These are phyloP conservation scores for Cladosporium velox DNA, from an alignment of 2,329 filamentous ascomycete species.

Conservation along the genomic window DNA sequence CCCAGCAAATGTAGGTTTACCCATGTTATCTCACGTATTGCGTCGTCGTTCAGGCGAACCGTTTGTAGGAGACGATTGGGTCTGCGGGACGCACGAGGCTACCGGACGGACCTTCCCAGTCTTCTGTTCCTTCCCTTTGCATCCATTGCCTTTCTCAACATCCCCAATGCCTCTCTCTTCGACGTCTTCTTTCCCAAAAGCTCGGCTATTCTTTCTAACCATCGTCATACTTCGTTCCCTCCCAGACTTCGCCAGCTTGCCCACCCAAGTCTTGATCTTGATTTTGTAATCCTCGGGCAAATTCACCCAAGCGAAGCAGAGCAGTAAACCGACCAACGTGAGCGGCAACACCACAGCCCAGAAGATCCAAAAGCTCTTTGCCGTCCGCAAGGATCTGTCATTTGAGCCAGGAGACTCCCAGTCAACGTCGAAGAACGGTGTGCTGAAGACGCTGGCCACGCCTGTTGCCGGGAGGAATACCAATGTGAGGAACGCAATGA, in stretches of 20 bases:
- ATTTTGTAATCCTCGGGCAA: background rate
- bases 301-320: conserved; percentile 6
- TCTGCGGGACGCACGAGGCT: background rate
- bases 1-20: too few relatives aligned
- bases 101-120: background rate
- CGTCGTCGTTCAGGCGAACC: too few relatives aligned
- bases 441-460: conserved; percentile 23
- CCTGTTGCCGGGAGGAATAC: conserved; percentile 23
- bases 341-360: conserved; percentile 25
- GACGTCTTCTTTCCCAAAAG: background rate
- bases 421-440: conserved; percentile 23
- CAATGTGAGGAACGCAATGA: conserved; percentile 23
- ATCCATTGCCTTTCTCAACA: background rate
- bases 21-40: too few relatives aligned
- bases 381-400: background rate
- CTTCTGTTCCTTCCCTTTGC: background rate
- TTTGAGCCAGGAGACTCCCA: background rate
- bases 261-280: background rate
- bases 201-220: background rate
- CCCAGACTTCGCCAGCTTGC: background rate
- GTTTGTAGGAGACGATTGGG: too few relatives aligned
- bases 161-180: background rate
- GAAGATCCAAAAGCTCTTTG: conserved; percentile 25
- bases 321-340: conserved; percentile 9
- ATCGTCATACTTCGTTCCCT: background rate